Percentiles rank a stretch among this genome's conserved stretches.
Conservation (phyloP, 768 basidiomycete species). For the Agrocybe praecox region DNA sequence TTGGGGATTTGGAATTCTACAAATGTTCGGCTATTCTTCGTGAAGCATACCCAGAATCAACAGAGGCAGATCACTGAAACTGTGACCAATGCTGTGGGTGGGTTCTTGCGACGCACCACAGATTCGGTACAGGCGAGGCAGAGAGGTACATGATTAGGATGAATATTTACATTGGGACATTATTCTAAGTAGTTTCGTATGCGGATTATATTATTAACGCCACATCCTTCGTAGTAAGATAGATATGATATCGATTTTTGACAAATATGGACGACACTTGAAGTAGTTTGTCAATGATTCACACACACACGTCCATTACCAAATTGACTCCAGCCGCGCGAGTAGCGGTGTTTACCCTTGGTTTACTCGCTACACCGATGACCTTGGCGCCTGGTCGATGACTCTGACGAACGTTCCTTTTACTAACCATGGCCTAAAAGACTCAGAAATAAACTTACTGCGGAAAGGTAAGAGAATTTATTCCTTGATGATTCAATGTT, state of each 20-base stretch:
- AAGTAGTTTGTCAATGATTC: neutral
- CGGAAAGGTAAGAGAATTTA: constrained; percentile 31
- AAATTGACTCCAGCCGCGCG: neutral
- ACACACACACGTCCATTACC: neutral
- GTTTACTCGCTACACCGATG: constrained; percentile 1
- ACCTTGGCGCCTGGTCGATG: constrained; percentile 4
- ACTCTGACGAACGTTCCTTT: constrained; percentile 12
- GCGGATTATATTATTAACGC: neutral
- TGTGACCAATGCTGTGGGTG: constrained; percentile 81
- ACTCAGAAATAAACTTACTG: constrained; percentile 24
- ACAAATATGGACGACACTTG: too few relatives aligned
- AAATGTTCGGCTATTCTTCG: constrained; percentile 86
- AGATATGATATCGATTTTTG: too few relatives aligned
- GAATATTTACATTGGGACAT: neutral
- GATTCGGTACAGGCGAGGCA: constrained; percentile 24
- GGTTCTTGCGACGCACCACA: constrained; percentile 60
- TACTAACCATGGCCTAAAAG: constrained; percentile 12
- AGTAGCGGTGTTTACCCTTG: too few relatives aligned
- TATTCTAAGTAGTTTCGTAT: neutral
- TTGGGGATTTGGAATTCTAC: constrained; percentile 92
- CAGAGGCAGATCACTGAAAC: constrained; percentile 76
- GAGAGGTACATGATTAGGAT: neutral
- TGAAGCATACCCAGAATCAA: constrained; percentile 79
- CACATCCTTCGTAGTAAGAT: too few relatives aligned
- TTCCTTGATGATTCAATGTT: constrained; percentile 1